These are phyloP conservation scores for Kluyveromyces lactis DNA, from an alignment of 805 yeast species.

Conservation along the genomic window DNA sequence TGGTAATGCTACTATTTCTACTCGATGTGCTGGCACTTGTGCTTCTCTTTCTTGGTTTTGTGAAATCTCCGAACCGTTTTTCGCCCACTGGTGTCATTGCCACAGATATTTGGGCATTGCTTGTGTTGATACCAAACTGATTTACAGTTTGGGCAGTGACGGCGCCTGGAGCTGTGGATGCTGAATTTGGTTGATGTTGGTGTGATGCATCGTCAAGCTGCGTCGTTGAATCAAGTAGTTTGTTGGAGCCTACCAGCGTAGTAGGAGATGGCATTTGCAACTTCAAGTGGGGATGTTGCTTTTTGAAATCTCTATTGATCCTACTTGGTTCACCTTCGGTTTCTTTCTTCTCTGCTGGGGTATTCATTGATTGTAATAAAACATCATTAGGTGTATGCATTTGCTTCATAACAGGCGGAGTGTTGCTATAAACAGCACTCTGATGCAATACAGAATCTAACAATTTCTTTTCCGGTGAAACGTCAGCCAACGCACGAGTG, in stretches of 20 bases:
- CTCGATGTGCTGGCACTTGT: slow-evolving; percentile 4
- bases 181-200: slow-evolving; percentile 7
- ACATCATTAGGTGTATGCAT: slow-evolving; percentile 13
- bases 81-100: slow-evolving; percentile 81
- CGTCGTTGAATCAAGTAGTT: slow-evolving; percentile 29
- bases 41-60: slow-evolving; percentile 9
- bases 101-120: slow-evolving; percentile 43
- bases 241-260: slow-evolving; percentile 27
- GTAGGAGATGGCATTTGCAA: slow-evolving; percentile 75
- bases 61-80: slow-evolving; percentile 11
- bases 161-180: neutral
- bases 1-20: slow-evolving; percentile 8
- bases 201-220: slow-evolving; percentile 8
- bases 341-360: slow-evolving; percentile 7
- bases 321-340: slow-evolving; percentile 19
- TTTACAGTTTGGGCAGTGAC: slow-evolving; percentile 39
- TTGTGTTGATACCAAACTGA: slow-evolving; percentile 59
- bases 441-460: slow-evolving; percentile 23
- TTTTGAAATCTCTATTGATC: slow-evolving; percentile 28
- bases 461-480: slow-evolving; percentile 11
- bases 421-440: slow-evolving; percentile 24
- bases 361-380: slow-evolving; percentile 28
- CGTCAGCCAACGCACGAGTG: slow-evolving; percentile 19
- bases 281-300: slow-evolving; percentile 48
- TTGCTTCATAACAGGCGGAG: slow-evolving; percentile 37